These are phyloP conservation scores for Gaertneriomyces sp. DNA, from an alignment of 192 early-diverging fungal species.

Conservation along the genomic window DNA sequence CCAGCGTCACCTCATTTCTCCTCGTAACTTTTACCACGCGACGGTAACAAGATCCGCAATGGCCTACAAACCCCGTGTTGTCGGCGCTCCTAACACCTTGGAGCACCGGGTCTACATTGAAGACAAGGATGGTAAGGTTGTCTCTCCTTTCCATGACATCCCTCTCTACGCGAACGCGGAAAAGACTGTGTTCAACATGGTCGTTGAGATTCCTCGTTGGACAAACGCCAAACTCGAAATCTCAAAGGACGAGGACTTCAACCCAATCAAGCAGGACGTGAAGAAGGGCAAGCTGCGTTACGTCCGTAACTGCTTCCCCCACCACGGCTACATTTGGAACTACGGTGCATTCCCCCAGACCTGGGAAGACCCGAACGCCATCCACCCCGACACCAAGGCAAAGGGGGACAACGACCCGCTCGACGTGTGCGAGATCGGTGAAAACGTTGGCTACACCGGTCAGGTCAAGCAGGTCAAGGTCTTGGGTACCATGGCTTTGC, in stretches of 20 bases:
- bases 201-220: conserved; percentile 98
- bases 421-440: conserved; percentile 98
- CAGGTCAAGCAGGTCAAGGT: conserved; percentile 99
- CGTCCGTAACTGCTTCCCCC: conserved; percentile 98
- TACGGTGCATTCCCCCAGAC: conserved; percentile 99
- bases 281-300: conserved; percentile 99
- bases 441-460: conserved; percentile 83
- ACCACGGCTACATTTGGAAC: conserved; percentile 99
- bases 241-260: conserved; percentile 91
- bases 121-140: conserved; percentile 67
- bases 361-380: conserved; percentile 94
- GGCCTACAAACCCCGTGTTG: conserved; percentile 70
- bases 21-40: no score
- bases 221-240: conserved; percentile 99
- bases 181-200: conserved; percentile 94
- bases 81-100: conserved; percentile 82
- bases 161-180: conserved; percentile 89
- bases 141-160: conserved; percentile 98
- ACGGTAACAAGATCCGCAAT: no score
- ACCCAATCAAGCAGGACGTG: conserved; percentile 98
- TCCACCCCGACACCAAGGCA: conserved; percentile 91
- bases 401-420: conserved; percentile 96
- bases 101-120: conserved; percentile 85
- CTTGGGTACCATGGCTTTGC: conserved; percentile 96
- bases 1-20: no score